phyloP scores from a whole-genome alignment of 805 yeast genomes.

The Dipodascus geniculatus region DNA sequence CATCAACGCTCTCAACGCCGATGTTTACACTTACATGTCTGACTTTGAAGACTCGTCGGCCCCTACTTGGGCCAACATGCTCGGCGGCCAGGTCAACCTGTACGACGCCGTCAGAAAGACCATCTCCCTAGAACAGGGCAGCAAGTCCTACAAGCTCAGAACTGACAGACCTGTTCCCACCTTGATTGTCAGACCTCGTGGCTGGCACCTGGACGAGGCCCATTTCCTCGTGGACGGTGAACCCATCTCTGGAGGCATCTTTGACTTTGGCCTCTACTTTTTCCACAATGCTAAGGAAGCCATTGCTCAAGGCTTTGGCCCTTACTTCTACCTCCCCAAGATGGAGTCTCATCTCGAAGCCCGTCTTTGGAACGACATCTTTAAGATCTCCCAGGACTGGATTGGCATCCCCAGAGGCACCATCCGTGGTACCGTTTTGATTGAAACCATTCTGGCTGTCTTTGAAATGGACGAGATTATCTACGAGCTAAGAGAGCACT shows the following conservation, averaged over 20 bases:
- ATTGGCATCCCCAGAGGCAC: slow-evolving; percentile 54
- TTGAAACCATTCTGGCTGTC: slow-evolving; percentile 62
- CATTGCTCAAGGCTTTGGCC: slow-evolving; percentile 48
- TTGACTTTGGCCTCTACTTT: slow-evolving; percentile 61
- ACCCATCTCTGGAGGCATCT: slow-evolving; percentile 53
- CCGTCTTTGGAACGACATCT: slow-evolving; percentile 63
- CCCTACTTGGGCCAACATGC: slow-evolving; percentile 58
- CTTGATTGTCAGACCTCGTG: slow-evolving; percentile 44
- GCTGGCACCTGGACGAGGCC: slow-evolving; percentile 63
- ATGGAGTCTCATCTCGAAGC: slow-evolving; percentile 72
- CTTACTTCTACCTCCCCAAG: slow-evolving; percentile 64
- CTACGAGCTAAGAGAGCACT: slow-evolving; percentile 59
- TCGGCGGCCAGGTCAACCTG: slow-evolving; percentile 59
- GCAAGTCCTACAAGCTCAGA: slow-evolving; percentile 40
- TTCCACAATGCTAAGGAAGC: slow-evolving; percentile 56
- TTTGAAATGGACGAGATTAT: slow-evolving; percentile 73
- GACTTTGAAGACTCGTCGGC: slow-evolving; percentile 66
- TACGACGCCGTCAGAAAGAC: slow-evolving; percentile 56
- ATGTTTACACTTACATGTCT: slow-evolving; percentile 64
- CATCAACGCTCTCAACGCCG: slow-evolving; percentile 57
- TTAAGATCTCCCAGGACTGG: slow-evolving; percentile 53
- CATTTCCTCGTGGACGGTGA: slow-evolving; percentile 57
- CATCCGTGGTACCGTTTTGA: slow-evolving; percentile 58
- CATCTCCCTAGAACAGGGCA: slow-evolving; percentile 30
- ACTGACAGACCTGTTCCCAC: slow-evolving; percentile 40